Percentiles rank a stretch among this genome's conserved stretches.
Evolutionary conservation across 2,329 filamentous ascomycete species (phyloP).

Genomic region (Madurella mycetomatis): DNA sequence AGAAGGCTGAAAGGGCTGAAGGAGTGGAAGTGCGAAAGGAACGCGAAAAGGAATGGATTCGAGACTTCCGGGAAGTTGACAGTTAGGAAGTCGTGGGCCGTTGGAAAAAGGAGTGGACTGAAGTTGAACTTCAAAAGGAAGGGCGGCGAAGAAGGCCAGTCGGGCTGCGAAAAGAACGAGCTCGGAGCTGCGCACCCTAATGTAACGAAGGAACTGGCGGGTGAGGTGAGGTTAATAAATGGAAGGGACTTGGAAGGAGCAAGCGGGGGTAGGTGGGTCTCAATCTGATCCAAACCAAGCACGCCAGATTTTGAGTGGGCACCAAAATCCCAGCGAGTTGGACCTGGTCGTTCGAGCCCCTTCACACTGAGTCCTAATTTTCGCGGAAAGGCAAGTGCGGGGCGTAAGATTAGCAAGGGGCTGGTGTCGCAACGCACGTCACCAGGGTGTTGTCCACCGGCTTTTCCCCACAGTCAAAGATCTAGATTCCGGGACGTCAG

Average conservation of each 20-base stretch:
- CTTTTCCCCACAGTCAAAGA: too few species aligned
- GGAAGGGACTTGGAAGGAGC: slow-evolving; percentile 13
- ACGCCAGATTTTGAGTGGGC: slow-evolving; percentile 8
- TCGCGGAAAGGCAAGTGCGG: slow-evolving; percentile 2
- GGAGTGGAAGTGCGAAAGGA: slow-evolving; percentile 21
- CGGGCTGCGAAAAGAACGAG: slow-evolving; percentile 21
- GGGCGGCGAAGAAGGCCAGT: slow-evolving; percentile 7
- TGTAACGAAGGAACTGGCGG: slow-evolving; percentile 16
- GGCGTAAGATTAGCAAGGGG: slow-evolving; percentile 7
- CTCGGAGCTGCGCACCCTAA: slow-evolving; percentile 15
- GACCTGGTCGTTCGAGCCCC: slow-evolving; percentile 21
- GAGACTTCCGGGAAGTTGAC: background rate
- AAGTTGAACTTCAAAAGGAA: slow-evolving; percentile 22
- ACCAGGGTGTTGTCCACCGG: background rate
- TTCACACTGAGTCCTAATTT: slow-evolving; percentile 20
- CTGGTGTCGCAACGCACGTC: background rate
- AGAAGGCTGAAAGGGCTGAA: slow-evolving; percentile 17
- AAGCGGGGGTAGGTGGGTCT: slow-evolving; percentile 13
- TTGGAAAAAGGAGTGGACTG: slow-evolving; percentile 24
- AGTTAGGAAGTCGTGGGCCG: background rate
- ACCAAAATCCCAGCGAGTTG: slow-evolving; percentile 17
- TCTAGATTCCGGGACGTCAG: background rate
- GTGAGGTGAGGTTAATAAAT: slow-evolving; percentile 3
- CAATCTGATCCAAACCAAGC: slow-evolving; percentile 14
- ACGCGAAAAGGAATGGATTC: background rate